Base-by-base conservation (phyloP, 768 basidiomycete species). In the Phaffia australis region DNA sequence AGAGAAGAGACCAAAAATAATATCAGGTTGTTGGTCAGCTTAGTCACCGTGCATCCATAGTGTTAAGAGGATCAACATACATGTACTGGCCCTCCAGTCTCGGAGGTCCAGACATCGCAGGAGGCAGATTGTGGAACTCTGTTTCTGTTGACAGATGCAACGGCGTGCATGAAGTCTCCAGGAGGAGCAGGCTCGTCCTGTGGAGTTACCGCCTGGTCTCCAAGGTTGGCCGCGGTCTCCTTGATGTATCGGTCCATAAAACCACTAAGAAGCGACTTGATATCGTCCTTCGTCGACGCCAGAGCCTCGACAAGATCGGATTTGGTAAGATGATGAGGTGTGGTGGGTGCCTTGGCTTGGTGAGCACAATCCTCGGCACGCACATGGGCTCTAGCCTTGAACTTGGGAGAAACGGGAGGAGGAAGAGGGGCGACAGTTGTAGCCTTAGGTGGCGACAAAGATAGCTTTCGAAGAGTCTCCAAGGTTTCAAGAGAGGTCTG, bases 191-290 rank as follows among this genome's bases (percentile, higher is more conserved):
- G 23, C 51, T 55, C 27, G 60, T 48, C 18, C 63, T 42, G 18
- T 16, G 9, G 3, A 29, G 35, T 56, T 21, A n/a, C 57, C 19
- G 29, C 62, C 2, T 73, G 70, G 30, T 74, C 69, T 42, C 77
- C 78, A 60, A 82, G 77, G 0, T 77, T 76, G 63, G 70, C 73
- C 25, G 71, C 71, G 29, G 85, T 71, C 65, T 81, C 76, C 18
- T 74, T 76, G 49, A 83, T 79, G n/a, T 87, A 75, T 63, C 83
- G 80, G 14, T 73, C 69, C 71, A 83, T 80, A 72, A 86, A 85
- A n/a, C 76, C 76, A 56, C 75, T 70, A 49, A 87, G 69, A 42
- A 85, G 73, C 1, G 69, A 59, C 63, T 78, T 76, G 8, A 86
- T 56, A 21, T 68, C 66, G 3, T n/a, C 60, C 54, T 63, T 56